Conservation (phyloP, 768 basidiomycete genomes). For the Kwoniella europaea region DNA sequence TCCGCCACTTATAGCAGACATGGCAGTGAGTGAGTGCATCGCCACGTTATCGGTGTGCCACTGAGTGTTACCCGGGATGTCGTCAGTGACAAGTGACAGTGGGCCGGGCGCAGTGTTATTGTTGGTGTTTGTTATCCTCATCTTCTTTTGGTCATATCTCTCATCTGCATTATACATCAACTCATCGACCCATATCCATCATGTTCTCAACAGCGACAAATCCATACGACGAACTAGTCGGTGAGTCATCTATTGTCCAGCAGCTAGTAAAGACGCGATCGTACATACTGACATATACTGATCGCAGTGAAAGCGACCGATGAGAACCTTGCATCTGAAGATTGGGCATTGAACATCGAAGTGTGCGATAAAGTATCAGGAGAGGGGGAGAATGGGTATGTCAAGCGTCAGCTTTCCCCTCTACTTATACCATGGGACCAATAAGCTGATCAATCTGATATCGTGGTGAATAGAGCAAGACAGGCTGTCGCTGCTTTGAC, state of each 20-base stretch:
- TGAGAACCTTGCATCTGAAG: conserved; percentile 90
- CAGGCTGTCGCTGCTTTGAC: conserved; percentile 80
- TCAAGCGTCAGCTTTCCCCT: conserved; percentile 20
- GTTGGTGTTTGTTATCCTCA: background rate
- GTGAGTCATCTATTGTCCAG: conserved; percentile 63
- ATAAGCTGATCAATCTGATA: background rate
- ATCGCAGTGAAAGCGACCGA: conserved; percentile 90
- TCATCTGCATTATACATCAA: background rate
- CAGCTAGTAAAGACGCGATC: background rate
- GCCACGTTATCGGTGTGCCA: conserved; percentile 6
- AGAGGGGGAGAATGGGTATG: conserved; percentile 83
- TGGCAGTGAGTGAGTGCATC: conserved; percentile 3
- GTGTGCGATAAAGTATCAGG: conserved; percentile 96
- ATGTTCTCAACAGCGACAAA: conserved; percentile 52
- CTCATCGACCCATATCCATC: background rate
- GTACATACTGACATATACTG: background rate
- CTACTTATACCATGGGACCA: too few species aligned
- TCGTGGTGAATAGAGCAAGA: conserved; percentile 67
- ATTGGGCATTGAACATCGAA: conserved; percentile 93
- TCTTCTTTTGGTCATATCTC: background rate
- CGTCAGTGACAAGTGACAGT: conserved; percentile 9
- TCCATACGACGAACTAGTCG: conserved; percentile 84
- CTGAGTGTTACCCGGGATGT: background rate
- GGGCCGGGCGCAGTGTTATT: background rate
- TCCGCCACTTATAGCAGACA: conserved; percentile 2